Conservation (phyloP, 768 basidiomycete genomes). For the Termitomyces sp. region DNA sequence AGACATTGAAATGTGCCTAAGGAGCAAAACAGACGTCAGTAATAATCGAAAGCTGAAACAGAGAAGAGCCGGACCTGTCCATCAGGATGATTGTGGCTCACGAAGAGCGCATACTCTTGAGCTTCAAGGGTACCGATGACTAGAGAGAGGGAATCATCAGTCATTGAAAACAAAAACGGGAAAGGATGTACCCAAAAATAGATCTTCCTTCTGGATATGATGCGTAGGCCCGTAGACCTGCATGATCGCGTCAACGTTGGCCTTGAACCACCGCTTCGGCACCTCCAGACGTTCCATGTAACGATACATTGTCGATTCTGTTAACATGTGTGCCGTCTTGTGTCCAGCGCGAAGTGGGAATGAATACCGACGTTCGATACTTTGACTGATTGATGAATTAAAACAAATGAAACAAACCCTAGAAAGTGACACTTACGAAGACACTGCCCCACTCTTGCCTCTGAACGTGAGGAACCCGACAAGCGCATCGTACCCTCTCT, state of each 20-base stretch:
- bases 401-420: conserved; percentile 52
- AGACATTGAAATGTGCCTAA: background rate
- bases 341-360: conserved; percentile 60
- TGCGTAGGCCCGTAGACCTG: conserved; percentile 38
- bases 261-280: conserved; percentile 69
- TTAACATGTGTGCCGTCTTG: conserved; percentile 59
- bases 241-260: conserved; percentile 61
- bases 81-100: conserved; percentile 64
- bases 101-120: conserved; percentile 68
- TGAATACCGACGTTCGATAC: conserved; percentile 46
- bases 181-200: conserved; percentile 39
- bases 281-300: conserved; percentile 59
- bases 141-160: conserved; percentile 8
- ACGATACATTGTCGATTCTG: conserved; percentile 64
- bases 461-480: conserved; percentile 44
- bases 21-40: background rate
- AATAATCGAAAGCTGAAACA: too few species aligned
- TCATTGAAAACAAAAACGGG: background rate
- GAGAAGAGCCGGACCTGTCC: conserved; percentile 36
- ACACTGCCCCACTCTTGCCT: conserved; percentile 22
- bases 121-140: conserved; percentile 69
- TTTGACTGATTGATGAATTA: conserved; percentile 26
- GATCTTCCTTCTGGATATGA: conserved; percentile 53
- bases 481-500: conserved; percentile 51
- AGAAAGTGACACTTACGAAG: conserved; percentile 32